These are phyloP conservation scores for Fusarium buxicola DNA, from an alignment of 2,329 filamentous ascomycete species.

Conservation along the genomic window DNA sequence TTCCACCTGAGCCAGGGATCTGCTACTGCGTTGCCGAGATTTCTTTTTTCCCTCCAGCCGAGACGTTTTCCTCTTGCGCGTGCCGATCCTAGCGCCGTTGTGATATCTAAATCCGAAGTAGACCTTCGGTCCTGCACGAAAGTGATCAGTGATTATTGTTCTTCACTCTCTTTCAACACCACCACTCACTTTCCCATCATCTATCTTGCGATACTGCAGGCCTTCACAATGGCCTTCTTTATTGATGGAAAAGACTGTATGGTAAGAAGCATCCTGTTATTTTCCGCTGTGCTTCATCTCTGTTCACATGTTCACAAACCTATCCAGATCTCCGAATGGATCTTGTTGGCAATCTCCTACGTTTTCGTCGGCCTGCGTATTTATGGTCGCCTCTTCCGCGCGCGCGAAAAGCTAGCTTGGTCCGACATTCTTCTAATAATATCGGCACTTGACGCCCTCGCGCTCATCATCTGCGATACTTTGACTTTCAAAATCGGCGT, in stretches of 20 bases:
- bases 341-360: slow-evolving; percentile 44
- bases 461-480: slow-evolving; percentile 51
- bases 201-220: background rate
- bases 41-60: slow-evolving; percentile 12
- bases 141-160: background rate
- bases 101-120: slow-evolving; percentile 16
- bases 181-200: background rate
- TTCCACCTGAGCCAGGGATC: slow-evolving; percentile 1
- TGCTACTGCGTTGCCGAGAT: slow-evolving; percentile 13
- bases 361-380: slow-evolving; percentile 47
- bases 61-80: slow-evolving; percentile 4
- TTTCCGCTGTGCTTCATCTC: accelerated
- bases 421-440: slow-evolving; percentile 47
- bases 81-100: background rate
- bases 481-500: slow-evolving; percentile 49
- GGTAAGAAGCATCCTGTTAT: slow-evolving; percentile 16
- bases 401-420: slow-evolving; percentile 46
- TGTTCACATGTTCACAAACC: background rate
- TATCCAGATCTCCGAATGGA: slow-evolving; percentile 50
- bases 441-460: slow-evolving; percentile 48
- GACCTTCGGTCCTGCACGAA: background rate
- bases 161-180: background rate
- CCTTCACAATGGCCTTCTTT: slow-evolving; percentile 31
- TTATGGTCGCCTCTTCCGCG: slow-evolving; percentile 49
- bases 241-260: slow-evolving; percentile 42